Percentiles rank a stretch among this genome's conserved stretches.
These are phyloP conservation scores for Trichoderma oligosporum DNA, from an alignment of 2,329 filamentous ascomycete genomes.

Conservation along the genomic window DNA sequence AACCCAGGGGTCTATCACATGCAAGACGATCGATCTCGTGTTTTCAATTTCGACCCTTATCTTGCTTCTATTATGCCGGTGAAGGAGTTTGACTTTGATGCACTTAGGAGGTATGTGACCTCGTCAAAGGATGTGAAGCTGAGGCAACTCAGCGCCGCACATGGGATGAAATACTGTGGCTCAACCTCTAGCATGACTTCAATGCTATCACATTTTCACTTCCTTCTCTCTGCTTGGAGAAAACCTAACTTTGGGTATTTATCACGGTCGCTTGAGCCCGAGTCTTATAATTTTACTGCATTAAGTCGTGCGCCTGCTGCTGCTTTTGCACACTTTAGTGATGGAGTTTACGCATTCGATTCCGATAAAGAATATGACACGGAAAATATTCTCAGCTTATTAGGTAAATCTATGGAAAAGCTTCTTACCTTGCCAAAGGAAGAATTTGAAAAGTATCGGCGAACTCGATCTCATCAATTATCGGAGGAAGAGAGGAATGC, in stretches of 20 bases:
- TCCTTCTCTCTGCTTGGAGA: conserved; percentile 80
- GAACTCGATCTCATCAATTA: conserved; percentile 62
- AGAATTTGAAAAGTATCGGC: conserved; percentile 81
- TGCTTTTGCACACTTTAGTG: conserved; percentile 75
- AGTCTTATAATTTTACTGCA: conserved; percentile 64
- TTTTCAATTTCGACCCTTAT: conserved; percentile 97
- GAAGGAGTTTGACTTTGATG: conserved; percentile 84
- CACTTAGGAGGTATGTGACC: conserved; percentile 81
- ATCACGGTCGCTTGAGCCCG: conserved; percentile 62
- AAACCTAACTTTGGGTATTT: conserved; percentile 62
- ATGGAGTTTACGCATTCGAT: conserved; percentile 90
- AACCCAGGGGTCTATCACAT: conserved; percentile 90
- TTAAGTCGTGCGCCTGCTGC: conserved; percentile 71
- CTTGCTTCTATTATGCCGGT: conserved; percentile 90
- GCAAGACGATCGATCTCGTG: conserved; percentile 79
- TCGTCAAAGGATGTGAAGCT: conserved; percentile 79
- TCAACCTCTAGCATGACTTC: conserved; percentile 97
- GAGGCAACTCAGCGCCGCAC: conserved; percentile 60
- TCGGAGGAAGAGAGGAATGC: conserved; percentile 67
- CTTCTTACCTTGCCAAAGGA: conserved; percentile 77
- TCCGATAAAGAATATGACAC: conserved; percentile 88
- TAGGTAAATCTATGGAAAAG: conserved; percentile 97
- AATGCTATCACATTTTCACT: conserved; percentile 87
- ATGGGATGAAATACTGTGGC: conserved; percentile 78
- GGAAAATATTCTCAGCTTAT: conserved; percentile 81